Evolutionary conservation across 352 stramenopile species (phyloP), one percentile per base, ranked within the genome.

Genomic region (Globisporangium nodosum): DNA sequence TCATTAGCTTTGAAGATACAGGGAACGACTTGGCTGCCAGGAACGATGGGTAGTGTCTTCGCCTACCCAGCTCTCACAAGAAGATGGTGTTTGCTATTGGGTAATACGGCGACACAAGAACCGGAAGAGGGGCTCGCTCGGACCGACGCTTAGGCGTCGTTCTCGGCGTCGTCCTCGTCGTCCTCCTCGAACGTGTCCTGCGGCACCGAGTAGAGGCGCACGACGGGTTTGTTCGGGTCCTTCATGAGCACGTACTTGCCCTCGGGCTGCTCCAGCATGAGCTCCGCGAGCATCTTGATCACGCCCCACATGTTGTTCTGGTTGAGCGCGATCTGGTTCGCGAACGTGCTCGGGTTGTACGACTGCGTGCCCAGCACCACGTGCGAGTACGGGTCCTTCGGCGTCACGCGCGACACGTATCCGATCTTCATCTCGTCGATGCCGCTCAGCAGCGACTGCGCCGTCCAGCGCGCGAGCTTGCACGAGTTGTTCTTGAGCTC

Each of bases 401-500:
- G 88, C 58, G 87, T 92, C 13, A 78, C 76, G 50, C 97, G 92
- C 21, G 90, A 97, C 21, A 99, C 97, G 63, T 98, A 99, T 49
- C 96, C 96, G 68, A 99, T 80, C 82, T 98, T 98, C 93, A 99
- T 99, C 71, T 98, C 87, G 69, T 98, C 94, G 30, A 97, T 91
- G 54, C 96, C 96, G 8, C 93, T 81, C 58, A 99, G 75, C 20
- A 99, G 74, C 18, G 94, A 94, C 77, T 99, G 94, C 18, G 96
- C 96, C 21, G 94, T 98, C 96, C 96, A 99, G 74, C 98, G 98
- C 54, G 96, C 96, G 49, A 99, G 71, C 74, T 99, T 99, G 82
- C 86, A 97, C 45, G 89, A 92, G 73, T 99, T 99, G 79, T 99
- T 99, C 89, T 99, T 99, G 51, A 99, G 81, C 76, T 99, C 97